Percentiles rank a stretch among this genome's conserved stretches.
These are phyloP conservation scores for Pseudogymnoascus sp. DNA, from an alignment of 2,329 filamentous ascomycete species.

Conservation along the genomic window DNA sequence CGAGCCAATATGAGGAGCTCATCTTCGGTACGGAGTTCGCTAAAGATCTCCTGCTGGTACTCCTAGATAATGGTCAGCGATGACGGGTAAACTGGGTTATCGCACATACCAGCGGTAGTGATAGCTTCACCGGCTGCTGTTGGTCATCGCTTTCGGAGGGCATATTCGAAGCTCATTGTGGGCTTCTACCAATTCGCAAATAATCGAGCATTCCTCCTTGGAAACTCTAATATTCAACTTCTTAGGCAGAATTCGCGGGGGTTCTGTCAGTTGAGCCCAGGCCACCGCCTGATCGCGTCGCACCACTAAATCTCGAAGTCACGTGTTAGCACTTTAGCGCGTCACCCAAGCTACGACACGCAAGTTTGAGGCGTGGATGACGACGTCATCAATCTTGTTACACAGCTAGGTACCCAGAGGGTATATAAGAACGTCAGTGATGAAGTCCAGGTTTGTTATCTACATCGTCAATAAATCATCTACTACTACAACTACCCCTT, in stretches of 20 bases:
- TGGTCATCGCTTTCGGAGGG: constrained; percentile 32
- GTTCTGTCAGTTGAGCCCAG: neutral
- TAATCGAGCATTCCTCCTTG: neutral
- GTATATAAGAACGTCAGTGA: constrained; percentile 1
- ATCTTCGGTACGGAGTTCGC: constrained; percentile 82
- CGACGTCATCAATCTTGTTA: neutral
- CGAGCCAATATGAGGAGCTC: constrained; percentile 86
- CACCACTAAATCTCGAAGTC: neutral
- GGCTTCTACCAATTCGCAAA: neutral
- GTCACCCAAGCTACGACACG: neutral
- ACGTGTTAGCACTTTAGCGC: neutral
- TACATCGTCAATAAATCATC: neutral
- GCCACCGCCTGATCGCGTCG: neutral
- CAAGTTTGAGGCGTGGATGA: constrained; percentile 1
- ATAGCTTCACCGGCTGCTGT: constrained; percentile 69
- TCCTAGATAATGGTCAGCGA: constrained; percentile 39
- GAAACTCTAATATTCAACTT: neutral
- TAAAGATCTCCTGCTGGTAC: constrained; percentile 94
- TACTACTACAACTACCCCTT: neutral
- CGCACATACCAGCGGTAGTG: constrained; percentile 57
- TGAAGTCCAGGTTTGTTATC: neutral
- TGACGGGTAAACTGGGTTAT: neutral
- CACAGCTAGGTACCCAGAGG: neutral
- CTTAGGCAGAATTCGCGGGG: neutral
- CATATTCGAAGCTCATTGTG: constrained; percentile 19